These are phyloP conservation scores for Sclerospora graminicola DNA, from an alignment of 352 stramenopile species.

Conservation along the genomic window DNA sequence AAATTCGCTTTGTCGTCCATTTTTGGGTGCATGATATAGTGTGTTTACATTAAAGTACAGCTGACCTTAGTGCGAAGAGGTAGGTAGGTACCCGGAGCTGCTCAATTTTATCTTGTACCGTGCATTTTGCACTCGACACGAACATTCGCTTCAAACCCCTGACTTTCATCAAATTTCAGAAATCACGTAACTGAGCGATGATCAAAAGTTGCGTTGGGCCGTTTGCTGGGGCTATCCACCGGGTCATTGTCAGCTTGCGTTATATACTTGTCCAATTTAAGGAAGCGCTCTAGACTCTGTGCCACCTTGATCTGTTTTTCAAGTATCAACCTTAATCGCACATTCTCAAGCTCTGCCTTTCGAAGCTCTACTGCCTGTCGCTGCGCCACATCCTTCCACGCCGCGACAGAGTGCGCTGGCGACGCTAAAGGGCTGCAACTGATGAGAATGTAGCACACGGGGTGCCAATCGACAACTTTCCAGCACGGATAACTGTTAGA, in stretches of 20 bases:
- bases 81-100: no score
- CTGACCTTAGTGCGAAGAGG: no score
- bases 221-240: no score
- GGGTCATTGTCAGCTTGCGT: constrained; percentile 19
- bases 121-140: no score
- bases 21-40: no score
- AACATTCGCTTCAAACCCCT: no score
- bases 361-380: constrained; percentile 26
- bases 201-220: no score
- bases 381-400: constrained; percentile 37
- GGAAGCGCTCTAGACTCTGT: constrained; percentile 28
- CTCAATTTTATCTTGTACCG: no score
- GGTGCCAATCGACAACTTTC: constrained; percentile 6
- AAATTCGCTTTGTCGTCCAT: no score
- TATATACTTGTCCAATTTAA: constrained; percentile 27
- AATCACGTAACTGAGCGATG: no score
- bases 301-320: constrained; percentile 42
- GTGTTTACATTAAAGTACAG: no score
- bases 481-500: constrained; percentile 4
- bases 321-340: constrained; percentile 31
- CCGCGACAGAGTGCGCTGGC: constrained; percentile 12
- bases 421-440: constrained; percentile 12
- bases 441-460: constrained; percentile 19
- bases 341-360: constrained; percentile 35
- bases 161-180: no score